Conservation (phyloP, 768 basidiomycete species). For the Calvatia gigantea region DNA sequence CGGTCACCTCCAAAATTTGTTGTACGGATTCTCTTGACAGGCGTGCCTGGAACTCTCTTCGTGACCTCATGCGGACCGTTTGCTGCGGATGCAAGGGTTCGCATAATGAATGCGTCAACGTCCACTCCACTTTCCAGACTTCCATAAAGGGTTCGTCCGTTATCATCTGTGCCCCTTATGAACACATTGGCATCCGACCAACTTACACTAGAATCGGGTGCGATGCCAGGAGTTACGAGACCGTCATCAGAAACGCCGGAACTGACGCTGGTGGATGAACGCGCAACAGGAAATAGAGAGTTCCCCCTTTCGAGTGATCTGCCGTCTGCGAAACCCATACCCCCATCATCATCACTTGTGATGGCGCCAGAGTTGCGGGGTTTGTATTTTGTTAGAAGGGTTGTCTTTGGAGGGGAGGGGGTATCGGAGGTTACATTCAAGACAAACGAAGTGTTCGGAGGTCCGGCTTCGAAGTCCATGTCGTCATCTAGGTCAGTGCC, state of each 20-base stretch:
- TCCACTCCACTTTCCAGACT: conserved; percentile 30
- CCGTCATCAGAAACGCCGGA: conserved; percentile 59
- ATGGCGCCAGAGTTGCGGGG: conserved; percentile 66
- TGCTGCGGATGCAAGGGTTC: conserved; percentile 57
- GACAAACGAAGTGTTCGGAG: conserved; percentile 48
- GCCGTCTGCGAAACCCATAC: background rate
- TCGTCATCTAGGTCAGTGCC: conserved; percentile 45
- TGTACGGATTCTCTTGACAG: conserved; percentile 72
- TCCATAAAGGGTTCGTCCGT: conserved; percentile 15
- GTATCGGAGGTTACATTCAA: conserved; percentile 54
- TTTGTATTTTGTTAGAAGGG: conserved; percentile 65
- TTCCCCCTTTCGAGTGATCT: conserved; percentile 17
- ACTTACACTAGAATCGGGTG: conserved; percentile 49
- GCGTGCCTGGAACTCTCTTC: conserved; percentile 76
- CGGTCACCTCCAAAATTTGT: conserved; percentile 53
- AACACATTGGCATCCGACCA: conserved; percentile 55
- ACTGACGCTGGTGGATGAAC: conserved; percentile 59
- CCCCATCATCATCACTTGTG: conserved; percentile 58
- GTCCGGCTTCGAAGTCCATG: conserved; percentile 49
- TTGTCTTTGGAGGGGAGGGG: conserved; percentile 49
- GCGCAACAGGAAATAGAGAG: conserved; percentile 41
- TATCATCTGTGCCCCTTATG: conserved; percentile 40
- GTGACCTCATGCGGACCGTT: conserved; percentile 41
- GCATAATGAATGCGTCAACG: conserved; percentile 70
- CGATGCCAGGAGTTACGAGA: conserved; percentile 65